phyloP scores from a whole-genome alignment of 768 basidiomycete genomes.

The Suillus tomentosus region DNA sequence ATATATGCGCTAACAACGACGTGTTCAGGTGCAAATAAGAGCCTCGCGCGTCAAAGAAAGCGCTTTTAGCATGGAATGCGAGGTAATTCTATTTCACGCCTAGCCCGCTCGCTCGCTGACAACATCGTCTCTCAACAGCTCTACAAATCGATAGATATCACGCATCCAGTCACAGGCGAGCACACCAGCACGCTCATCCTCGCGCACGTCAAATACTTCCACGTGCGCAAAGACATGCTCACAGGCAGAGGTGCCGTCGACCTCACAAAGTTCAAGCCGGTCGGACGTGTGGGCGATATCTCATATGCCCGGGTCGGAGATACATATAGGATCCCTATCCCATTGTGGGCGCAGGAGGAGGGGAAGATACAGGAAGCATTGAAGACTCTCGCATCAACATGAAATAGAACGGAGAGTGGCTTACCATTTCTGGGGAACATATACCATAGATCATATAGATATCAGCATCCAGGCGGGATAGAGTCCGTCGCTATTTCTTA shows the following conservation, averaged over 20 bases:
- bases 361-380: constrained; percentile 17
- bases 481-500: too few species aligned
- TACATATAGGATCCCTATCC: constrained; percentile 5
- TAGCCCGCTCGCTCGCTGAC: background rate
- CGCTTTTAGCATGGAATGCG: constrained; percentile 50
- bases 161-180: constrained; percentile 28
- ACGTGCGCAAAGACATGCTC: constrained; percentile 32
- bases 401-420: background rate
- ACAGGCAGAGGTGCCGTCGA: too few species aligned
- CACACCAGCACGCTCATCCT: constrained; percentile 36
- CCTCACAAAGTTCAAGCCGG: too few species aligned
- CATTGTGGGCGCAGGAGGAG: constrained; percentile 25
- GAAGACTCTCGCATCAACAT: background rate
- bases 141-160: constrained; percentile 38
- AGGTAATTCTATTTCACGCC: constrained; percentile 22
- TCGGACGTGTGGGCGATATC: too few species aligned
- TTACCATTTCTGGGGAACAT: background rate
- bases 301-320: too few species aligned
- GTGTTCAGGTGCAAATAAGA: constrained; percentile 38
- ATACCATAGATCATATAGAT: background rate
- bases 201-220: constrained; percentile 41
- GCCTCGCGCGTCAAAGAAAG: constrained; percentile 46
- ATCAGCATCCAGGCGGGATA: background rate
- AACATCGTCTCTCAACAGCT: constrained; percentile 27
- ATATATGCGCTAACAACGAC: background rate